Percentiles rank a stretch among this genome's conserved stretches.
These are phyloP conservation scores for Parafenestella ontariensis DNA, from an alignment of 2,329 filamentous ascomycete genomes.

Conservation along the genomic window DNA sequence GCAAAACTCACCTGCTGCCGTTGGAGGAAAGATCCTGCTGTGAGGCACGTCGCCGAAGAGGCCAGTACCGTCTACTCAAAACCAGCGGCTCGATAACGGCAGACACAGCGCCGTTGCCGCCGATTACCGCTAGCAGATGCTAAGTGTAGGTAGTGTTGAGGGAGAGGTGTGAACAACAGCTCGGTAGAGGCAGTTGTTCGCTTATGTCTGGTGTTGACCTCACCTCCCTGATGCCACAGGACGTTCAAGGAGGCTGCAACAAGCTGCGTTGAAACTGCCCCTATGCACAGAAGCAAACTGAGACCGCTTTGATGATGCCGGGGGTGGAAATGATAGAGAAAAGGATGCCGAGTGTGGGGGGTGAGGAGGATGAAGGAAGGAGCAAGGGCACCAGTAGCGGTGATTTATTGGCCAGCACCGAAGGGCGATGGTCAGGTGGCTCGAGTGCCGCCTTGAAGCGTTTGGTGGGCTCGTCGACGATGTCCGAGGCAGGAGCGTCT, in stretches of 20 bases:
- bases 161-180: background rate
- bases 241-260: constrained; percentile 4
- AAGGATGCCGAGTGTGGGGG: constrained; percentile 3
- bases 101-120: background rate
- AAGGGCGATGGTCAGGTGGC: constrained; percentile 23
- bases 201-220: background rate
- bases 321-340: constrained; percentile 8
- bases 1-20: background rate
- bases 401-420: constrained; percentile 12
- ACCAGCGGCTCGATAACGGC: background rate
- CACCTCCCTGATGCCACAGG: background rate
- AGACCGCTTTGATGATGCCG: constrained; percentile 4
- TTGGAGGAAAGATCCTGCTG: background rate
- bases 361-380: constrained; percentile 9
- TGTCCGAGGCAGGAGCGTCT: constrained; percentile 24
- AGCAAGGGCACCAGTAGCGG: constrained; percentile 14
- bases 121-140: background rate
- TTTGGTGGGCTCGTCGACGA: constrained; percentile 19
- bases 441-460: constrained; percentile 11
- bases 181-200: background rate
- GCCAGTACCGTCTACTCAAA: background rate
- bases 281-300: constrained; percentile 4
- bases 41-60: background rate
- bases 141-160: background rate
- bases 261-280: constrained; percentile 1